These are phyloP conservation scores for Dichotomopilus funicola DNA, from an alignment of 2,329 filamentous ascomycete species.

Conservation along the genomic window DNA sequence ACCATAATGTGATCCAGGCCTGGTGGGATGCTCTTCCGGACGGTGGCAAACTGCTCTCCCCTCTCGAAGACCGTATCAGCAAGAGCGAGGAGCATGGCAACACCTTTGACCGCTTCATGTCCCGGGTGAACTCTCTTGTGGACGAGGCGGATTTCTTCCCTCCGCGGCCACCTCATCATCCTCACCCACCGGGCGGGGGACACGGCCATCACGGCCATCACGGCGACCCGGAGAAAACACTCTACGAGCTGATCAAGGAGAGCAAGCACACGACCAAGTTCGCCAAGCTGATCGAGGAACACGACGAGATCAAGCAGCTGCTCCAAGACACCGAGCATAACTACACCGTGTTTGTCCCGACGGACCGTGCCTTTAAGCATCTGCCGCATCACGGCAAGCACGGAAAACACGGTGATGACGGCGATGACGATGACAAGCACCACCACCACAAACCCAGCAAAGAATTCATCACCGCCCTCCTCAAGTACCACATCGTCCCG, in stretches of 20 bases:
- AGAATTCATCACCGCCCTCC: constrained; percentile 60
- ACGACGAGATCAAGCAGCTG: constrained; percentile 61
- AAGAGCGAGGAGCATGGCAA: constrained; percentile 4
- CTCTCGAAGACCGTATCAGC: constrained; percentile 11
- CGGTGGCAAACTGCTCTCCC: constrained; percentile 1
- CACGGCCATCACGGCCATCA: constrained; percentile 26
- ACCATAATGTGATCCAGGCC: constrained; percentile 5
- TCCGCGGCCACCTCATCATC: constrained; percentile 6
- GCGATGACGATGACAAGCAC: constrained; percentile 19
- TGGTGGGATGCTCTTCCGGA: constrained; percentile 15
- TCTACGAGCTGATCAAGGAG: constrained; percentile 72
- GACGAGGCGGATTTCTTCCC: not conserved
- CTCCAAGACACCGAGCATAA: constrained; percentile 64
- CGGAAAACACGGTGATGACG: constrained; percentile 23
- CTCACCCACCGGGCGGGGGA: constrained; percentile 16
- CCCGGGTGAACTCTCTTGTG: not conserved
- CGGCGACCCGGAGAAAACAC: constrained; percentile 54
- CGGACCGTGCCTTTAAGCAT: constrained; percentile 66
- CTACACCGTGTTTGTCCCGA: constrained; percentile 76
- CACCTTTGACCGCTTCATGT: constrained; percentile 1
- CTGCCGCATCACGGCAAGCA: constrained; percentile 32
- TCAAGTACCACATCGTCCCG: constrained; percentile 69
- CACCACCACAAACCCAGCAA: constrained; percentile 48
- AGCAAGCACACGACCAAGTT: constrained; percentile 74
- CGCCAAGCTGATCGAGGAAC: constrained; percentile 65